phyloP scores from a whole-genome alignment of 768 basidiomycete species.

The Daedaleopsis sinensis region DNA sequence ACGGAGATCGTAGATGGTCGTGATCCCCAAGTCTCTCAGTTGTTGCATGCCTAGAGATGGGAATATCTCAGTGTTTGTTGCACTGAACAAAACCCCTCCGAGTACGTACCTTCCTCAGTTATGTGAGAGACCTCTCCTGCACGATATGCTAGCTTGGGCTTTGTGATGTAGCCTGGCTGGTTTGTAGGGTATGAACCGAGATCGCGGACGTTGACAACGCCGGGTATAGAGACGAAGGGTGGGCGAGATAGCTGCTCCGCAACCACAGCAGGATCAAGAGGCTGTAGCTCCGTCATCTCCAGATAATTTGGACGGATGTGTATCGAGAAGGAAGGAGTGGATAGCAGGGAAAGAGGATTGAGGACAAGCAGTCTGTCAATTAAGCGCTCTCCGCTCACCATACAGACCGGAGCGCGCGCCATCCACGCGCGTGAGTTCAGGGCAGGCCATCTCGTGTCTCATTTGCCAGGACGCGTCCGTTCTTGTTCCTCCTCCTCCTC shows the following conservation, averaged over 20 bases:
- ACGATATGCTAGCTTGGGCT: conserved; percentile 60
- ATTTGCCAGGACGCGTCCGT: conserved; percentile 27
- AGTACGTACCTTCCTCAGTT: conserved; percentile 63
- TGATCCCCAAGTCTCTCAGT: conserved; percentile 63
- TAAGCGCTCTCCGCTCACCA: too few species aligned
- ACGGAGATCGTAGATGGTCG: conserved; percentile 74
- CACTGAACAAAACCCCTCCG: background rate
- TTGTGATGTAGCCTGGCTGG: conserved; percentile 54
- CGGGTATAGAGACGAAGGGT: conserved; percentile 72
- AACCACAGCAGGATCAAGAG: conserved; percentile 69
- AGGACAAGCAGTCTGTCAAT: too few species aligned
- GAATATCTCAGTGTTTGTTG: background rate
- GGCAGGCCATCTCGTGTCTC: conserved; percentile 49
- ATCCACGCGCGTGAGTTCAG: conserved; percentile 36
- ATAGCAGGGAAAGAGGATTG: background rate
- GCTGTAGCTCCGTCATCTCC: conserved; percentile 46
- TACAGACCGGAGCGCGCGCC: conserved; percentile 6
- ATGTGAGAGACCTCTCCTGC: conserved; percentile 75
- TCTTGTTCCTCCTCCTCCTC: conserved; percentile 27
- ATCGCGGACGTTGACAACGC: conserved; percentile 77
- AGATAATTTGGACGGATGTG: background rate
- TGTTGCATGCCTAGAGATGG: conserved; percentile 53
- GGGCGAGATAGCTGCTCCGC: conserved; percentile 63
- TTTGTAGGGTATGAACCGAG: conserved; percentile 60
- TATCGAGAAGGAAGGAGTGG: background rate